Evolutionary conservation across 371 early-diverging fungal species (phyloP).

Genomic region (Syncephalastrum contaminatum): DNA sequence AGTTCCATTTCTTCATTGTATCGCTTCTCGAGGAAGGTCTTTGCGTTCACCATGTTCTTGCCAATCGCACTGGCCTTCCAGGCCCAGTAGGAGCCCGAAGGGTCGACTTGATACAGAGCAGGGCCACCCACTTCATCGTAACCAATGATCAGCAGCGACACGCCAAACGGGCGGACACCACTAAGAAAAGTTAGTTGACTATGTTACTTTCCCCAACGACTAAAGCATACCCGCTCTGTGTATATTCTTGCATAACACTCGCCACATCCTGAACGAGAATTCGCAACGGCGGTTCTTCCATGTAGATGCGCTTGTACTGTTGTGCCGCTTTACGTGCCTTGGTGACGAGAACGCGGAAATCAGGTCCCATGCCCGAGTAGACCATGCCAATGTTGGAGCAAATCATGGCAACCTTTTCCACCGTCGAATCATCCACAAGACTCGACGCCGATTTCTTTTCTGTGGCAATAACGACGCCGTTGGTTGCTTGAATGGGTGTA

Average conservation of each 20-base stretch:
- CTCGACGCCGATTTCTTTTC: constrained; percentile 95
- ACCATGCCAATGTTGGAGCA: constrained; percentile 95
- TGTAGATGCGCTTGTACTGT: constrained; percentile 90
- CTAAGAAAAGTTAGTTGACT: constrained; percentile 34
- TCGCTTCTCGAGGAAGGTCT: constrained; percentile 98
- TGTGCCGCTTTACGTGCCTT: constrained; percentile 97
- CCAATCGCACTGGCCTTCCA: constrained; percentile 99
- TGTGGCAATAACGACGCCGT: constrained; percentile 98
- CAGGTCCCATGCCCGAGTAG: constrained; percentile 98
- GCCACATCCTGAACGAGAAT: constrained; percentile 97
- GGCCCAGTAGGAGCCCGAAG: constrained; percentile 96
- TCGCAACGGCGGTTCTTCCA: constrained; percentile 92
- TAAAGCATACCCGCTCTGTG: constrained; percentile 88
- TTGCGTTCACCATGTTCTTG: constrained; percentile 98
- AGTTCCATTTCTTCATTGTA: constrained; percentile 91
- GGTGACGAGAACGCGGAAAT: constrained; percentile 92
- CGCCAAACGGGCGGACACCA: constrained; percentile 99
- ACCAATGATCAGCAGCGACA: constrained; percentile 96
- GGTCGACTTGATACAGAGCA: constrained; percentile 97
- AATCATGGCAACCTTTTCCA: constrained; percentile 89
- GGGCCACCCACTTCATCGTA: constrained; percentile 89
- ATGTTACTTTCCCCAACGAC: neutral
- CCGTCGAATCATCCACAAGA: constrained; percentile 87
- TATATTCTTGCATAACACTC: constrained; percentile 97
- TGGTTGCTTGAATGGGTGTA: constrained; percentile 67